These are phyloP conservation scores for Microbotryum silenes-acaulis DNA, from an alignment of 1,284 basidiomycete genomes.

Conservation along the genomic window DNA sequence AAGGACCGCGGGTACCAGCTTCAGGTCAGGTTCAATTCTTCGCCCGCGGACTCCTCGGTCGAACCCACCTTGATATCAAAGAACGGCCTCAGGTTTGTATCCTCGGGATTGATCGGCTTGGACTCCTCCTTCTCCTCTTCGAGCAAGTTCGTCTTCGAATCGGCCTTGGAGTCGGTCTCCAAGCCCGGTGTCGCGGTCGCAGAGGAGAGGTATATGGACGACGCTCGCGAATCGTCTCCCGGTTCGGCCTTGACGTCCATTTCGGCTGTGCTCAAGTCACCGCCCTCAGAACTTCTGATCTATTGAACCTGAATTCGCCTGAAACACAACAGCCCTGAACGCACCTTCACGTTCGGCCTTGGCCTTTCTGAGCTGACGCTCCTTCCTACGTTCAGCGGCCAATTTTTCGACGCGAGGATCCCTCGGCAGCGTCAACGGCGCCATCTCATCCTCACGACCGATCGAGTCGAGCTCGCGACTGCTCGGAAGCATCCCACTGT, in stretches of 20 bases:
- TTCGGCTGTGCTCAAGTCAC: conserved; percentile 1
- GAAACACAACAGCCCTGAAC: neutral
- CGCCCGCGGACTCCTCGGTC: conserved; percentile 1
- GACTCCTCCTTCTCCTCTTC: conserved; percentile 28
- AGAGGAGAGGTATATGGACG: conserved; percentile 14
- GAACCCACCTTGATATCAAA: conserved; percentile 23
- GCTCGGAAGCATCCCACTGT: no score
- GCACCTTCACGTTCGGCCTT: conserved; percentile 4
- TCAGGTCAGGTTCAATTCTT: conserved; percentile 1
- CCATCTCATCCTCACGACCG: conserved; percentile 32
- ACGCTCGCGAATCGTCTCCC: conserved; percentile 4
- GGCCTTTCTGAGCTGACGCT: conserved; percentile 10
- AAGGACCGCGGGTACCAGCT: conserved; percentile 6
- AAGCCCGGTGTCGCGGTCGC: conserved; percentile 13
- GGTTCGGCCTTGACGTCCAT: conserved; percentile 21
- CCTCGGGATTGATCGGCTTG: conserved; percentile 26
- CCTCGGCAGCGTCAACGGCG: conserved; percentile 33
- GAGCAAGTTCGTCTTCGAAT: conserved; percentile 7
- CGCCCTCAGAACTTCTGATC: no score
- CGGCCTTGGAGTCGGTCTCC: conserved; percentile 28
- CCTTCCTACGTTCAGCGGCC: conserved; percentile 24
- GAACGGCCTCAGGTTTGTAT: conserved; percentile 19
- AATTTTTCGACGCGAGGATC: conserved; percentile 31
- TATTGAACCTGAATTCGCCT: no score
- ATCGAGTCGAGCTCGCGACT: conserved; percentile 30